Base-by-base conservation (phyloP, 1,284 basidiomycete species). In the Ganoderma boninense region DNA sequence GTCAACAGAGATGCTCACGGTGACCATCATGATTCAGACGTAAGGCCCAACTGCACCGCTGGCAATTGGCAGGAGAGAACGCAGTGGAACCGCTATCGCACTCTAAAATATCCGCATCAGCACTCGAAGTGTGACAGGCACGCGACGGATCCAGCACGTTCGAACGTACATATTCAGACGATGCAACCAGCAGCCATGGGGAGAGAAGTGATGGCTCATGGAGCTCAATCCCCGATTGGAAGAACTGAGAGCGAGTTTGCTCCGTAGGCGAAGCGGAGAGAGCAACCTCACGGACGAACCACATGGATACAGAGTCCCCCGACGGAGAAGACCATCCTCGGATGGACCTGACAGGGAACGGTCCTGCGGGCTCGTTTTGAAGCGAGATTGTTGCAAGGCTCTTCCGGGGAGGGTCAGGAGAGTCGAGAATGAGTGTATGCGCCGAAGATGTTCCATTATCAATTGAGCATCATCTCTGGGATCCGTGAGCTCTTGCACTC, bases 31-130 rank as follows among this genome's bases (percentile, higher is more conserved):
- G 8, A 43, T 13, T 18, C 11, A 13, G 8, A 43, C 14, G 35
- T 5, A 84, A 1, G 83, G 82, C 29, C 75, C 73, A 18, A 80
- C 83, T 10, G 79, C 77, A 1, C 78, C 80, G 5, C 74, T 65
- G 52, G 74, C 56, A 14, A 10, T 40, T 62, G 38, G 78, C 69
- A 8, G 72, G 62, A 7, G 77, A 65, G 14, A 77, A 52, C 10
- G 77, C 65, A 0, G 77, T 71, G 68, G 82, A 82, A 73, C 40
- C 3, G 23, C 42, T 10, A 73, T 65, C 11, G 76, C 65, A 14
- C 77, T 59, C 59, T 16, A 44, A 44, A 61, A 60, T 40, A 60
- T 60, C 68, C 56, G 26, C 8, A 6, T 61, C 5, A 67, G 59
- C 23, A 56, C 16, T 38, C 18, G n/a, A 20, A 42, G 18, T 8